Evolutionary conservation across 768 basidiomycete species (phyloP).

Genomic region (Tulasnella sp.): DNA sequence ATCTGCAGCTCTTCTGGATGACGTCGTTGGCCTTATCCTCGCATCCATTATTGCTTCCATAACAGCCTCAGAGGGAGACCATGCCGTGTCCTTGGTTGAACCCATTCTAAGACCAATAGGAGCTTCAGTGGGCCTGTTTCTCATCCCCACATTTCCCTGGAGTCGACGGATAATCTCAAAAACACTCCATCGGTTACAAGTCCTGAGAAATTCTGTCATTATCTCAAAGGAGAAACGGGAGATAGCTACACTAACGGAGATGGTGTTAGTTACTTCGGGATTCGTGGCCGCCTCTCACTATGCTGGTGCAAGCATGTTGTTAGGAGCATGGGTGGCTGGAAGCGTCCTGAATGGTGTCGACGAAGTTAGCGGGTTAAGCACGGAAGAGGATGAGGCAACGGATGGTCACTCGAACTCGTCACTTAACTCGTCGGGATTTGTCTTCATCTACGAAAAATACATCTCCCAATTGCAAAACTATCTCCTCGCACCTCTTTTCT

Average conservation of each 20-base stretch:
- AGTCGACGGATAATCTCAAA: not conserved
- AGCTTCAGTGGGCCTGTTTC: conserved; percentile 9
- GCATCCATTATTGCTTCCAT: conserved; percentile 35
- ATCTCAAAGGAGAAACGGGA: not conserved
- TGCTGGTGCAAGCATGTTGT: conserved; percentile 46
- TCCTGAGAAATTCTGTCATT: no score
- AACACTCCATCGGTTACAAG: not conserved
- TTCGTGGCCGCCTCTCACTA: conserved; percentile 39
- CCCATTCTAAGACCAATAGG: conserved; percentile 5
- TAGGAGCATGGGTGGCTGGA: conserved; percentile 51
- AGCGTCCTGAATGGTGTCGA: conserved; percentile 32
- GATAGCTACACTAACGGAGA: not conserved
- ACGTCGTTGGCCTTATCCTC: conserved; percentile 48
- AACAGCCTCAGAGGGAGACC: not conserved
- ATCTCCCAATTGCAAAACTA: conserved; percentile 30
- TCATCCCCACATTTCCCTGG: not conserved
- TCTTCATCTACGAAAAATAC: conserved; percentile 27
- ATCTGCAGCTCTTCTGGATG: conserved; percentile 52
- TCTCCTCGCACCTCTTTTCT: conserved; percentile 50
- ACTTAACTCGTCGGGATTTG: no score
- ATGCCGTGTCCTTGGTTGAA: not conserved
- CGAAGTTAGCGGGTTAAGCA: not conserved
- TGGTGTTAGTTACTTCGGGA: conserved; percentile 30
- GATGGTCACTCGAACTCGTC: no score
- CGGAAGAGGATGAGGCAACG: not conserved